Evolutionary conservation across 2,329 filamentous ascomycete genomes (phyloP).

Genomic region (Alternaria angustiovoidea): DNA sequence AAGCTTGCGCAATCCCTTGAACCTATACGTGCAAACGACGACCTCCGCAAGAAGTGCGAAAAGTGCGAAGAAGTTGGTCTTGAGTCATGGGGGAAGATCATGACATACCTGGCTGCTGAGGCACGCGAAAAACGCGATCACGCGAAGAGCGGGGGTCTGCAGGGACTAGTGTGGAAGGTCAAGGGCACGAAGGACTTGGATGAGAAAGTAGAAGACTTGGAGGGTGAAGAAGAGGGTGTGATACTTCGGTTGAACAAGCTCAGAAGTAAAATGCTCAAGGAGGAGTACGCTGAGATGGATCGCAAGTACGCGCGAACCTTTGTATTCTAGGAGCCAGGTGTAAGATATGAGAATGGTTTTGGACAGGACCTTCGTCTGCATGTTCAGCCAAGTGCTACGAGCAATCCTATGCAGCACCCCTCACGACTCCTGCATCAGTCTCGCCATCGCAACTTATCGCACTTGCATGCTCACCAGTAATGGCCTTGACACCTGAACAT

Average conservation of each 20-base stretch:
- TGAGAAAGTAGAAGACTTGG: constrained; percentile 41
- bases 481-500: neutral
- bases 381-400: neutral
- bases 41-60: constrained; percentile 69
- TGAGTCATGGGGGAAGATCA: constrained; percentile 85
- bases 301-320: constrained; percentile 47
- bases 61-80: constrained; percentile 81
- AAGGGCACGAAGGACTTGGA: constrained; percentile 38
- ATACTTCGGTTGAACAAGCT: constrained; percentile 45
- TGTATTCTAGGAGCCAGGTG: constrained; percentile 38
- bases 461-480: constrained; percentile 1
- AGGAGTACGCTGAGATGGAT: constrained; percentile 48
- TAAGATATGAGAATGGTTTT: constrained; percentile 5
- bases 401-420: neutral
- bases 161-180: constrained; percentile 36
- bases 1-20: constrained; percentile 68
- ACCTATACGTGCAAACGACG: constrained; percentile 48
- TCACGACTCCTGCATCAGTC: neutral
- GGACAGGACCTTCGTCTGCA: neutral
- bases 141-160: constrained; percentile 31
- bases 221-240: constrained; percentile 48
- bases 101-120: constrained; percentile 66
- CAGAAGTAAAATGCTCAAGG: constrained; percentile 42
- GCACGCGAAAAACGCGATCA: constrained; percentile 46
- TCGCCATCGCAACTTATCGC: neutral